A percentile compares a stretch with the other conserved stretches of the same genome.
Conservation (phyloP, 805 yeast species). For the Candida mattraensis region DNA sequence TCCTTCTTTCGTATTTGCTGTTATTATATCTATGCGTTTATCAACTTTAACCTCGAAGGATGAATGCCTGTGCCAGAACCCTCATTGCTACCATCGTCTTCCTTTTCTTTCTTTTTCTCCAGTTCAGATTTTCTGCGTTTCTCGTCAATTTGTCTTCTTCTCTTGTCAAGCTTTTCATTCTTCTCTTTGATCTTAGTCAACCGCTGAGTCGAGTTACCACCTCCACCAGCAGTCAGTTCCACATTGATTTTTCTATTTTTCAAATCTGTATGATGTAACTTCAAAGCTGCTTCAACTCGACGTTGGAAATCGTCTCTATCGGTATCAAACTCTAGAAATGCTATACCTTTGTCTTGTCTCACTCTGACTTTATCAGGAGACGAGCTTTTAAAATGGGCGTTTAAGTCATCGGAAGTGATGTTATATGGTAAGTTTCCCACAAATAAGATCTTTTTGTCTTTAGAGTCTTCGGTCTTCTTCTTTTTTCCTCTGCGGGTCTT, state of each 20-base stretch:
- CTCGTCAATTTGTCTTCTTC: constrained; percentile 39
- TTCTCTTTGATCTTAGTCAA: constrained; percentile 71
- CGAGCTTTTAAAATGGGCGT: constrained; percentile 68
- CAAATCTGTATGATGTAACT: constrained; percentile 75
- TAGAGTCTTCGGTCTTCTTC: constrained; percentile 31
- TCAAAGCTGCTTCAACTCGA: constrained; percentile 80
- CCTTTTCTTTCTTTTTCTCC: constrained; percentile 37
- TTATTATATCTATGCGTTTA: constrained; percentile 27
- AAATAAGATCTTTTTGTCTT: constrained; percentile 76
- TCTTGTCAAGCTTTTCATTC: constrained; percentile 72
- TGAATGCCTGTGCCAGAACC: constrained; percentile 45
- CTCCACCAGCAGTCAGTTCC: constrained; percentile 97
- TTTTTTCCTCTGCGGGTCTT: constrained; percentile 55
- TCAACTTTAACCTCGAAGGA: constrained; percentile 63
- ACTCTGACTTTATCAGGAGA: constrained; percentile 76
- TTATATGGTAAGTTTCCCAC: constrained; percentile 89
- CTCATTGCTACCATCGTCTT: constrained; percentile 16
- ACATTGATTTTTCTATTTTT: constrained; percentile 83
- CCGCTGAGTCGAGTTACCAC: constrained; percentile 79
- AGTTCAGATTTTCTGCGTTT: constrained; percentile 52
- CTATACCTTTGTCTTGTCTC: constrained; percentile 86
- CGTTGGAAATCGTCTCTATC: constrained; percentile 64
- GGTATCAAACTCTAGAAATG: constrained; percentile 78
- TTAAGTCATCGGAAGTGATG: constrained; percentile 58
- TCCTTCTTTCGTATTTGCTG: background rate